Evolutionary conservation across 1,284 basidiomycete species (phyloP).

Genomic region (Cutaneotrichosporon curvatum): DNA sequence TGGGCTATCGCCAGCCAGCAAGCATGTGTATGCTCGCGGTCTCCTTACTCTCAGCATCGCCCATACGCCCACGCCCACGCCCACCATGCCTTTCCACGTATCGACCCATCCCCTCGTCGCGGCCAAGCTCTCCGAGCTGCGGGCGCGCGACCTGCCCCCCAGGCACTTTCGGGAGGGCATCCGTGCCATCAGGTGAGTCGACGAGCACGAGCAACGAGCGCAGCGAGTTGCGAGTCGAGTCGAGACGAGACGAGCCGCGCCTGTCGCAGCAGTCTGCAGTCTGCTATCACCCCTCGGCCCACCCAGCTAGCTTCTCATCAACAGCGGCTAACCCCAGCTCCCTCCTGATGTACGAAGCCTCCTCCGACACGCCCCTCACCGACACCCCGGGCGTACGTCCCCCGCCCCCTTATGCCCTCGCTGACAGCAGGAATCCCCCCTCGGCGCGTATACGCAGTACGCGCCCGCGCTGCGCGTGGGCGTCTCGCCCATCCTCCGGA

Average conservation of each 20-base stretch:
- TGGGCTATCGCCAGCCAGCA: too few relatives aligned
- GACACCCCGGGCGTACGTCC: slow-evolving; percentile 35
- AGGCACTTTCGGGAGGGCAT: slow-evolving; percentile 41
- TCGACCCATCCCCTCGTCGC: slow-evolving; percentile 36
- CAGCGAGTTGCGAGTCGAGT: too few relatives aligned
- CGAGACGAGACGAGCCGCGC: too few relatives aligned
- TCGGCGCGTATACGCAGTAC: slow-evolving; percentile 45
- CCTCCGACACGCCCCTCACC: slow-evolving; percentile 24
- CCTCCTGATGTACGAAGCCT: slow-evolving; percentile 38
- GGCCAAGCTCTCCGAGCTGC: slow-evolving; percentile 37
- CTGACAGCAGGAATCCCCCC: slow-evolving; percentile 44
- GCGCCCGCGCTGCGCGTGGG: slow-evolving; percentile 59
- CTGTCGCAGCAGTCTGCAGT: not conserved
- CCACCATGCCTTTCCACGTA: slow-evolving; percentile 17
- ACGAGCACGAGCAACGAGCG: too few relatives aligned
- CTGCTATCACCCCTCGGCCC: too few relatives aligned
- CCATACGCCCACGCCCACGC: too few relatives aligned
- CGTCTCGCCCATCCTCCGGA: slow-evolving; percentile 81
- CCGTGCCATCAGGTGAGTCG: slow-evolving; percentile 30
- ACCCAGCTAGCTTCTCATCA: too few relatives aligned
- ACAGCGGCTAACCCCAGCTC: slow-evolving; percentile 20
- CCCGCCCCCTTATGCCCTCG: slow-evolving; percentile 31
- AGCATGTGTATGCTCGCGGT: too few relatives aligned
- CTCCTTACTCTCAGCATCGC: too few relatives aligned
- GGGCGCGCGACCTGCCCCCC: slow-evolving; percentile 38